Evolutionary conservation across 805 yeast genomes (phyloP).

Genomic region (Lipomyces sp.): DNA sequence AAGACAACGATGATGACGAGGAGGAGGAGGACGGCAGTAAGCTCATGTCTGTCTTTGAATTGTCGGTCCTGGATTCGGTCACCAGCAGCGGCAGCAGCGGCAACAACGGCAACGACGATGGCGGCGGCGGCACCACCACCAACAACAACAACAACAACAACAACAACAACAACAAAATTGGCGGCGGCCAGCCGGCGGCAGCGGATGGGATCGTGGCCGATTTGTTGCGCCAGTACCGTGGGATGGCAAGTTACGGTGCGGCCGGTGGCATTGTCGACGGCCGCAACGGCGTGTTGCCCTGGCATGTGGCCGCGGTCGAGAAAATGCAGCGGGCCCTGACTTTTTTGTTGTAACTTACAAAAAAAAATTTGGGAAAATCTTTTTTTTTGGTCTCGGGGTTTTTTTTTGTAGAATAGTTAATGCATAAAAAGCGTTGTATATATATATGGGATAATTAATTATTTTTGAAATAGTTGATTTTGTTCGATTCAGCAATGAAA

Average conservation of each 20-base stretch:
- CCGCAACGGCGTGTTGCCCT: conserved; percentile 45
- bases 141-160: too few relatives aligned
- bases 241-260: conserved; percentile 46
- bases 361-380: background rate
- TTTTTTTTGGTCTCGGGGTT: background rate
- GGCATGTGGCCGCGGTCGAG: conserved; percentile 49
- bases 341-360: conserved; percentile 14
- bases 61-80: conserved; percentile 38
- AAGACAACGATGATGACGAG: too few relatives aligned
- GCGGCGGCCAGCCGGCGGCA: too few relatives aligned
- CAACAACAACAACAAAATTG: too few relatives aligned
- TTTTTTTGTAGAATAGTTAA: background rate
- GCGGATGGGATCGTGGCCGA: conserved; percentile 38
- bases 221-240: conserved; percentile 47
- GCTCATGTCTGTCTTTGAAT: conserved; percentile 35
- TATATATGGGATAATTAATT: background rate
- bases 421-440: background rate
- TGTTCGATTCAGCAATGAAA: too few relatives aligned
- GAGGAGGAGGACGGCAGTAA: too few relatives aligned
- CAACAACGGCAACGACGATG: too few relatives aligned
- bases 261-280: conserved; percentile 44
- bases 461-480: too few relatives aligned
- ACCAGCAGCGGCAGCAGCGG: background rate
- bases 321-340: conserved; percentile 40
- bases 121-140: too few relatives aligned